A percentile compares a stretch with the other conserved stretches of the same genome.
Conservation (phyloP, 345 rosid species). For the Eucalyptus brandiana region DNA sequence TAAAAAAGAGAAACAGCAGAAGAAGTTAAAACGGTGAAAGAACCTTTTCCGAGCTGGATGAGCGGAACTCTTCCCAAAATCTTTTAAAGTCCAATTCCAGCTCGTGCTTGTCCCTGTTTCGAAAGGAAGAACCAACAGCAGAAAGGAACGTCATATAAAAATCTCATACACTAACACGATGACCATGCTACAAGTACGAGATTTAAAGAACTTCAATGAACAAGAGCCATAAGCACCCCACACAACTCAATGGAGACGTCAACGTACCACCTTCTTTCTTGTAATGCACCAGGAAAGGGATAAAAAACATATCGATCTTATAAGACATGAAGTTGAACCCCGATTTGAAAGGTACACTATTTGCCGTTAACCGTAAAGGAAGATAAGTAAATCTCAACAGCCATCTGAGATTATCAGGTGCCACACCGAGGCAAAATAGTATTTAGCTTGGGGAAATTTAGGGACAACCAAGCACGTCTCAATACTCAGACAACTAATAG, state of each 20-base stretch:
- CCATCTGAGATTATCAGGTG: not conserved
- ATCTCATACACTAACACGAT: not conserved
- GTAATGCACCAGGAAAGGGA: not conserved
- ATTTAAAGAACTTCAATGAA: not conserved
- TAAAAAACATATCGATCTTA: not conserved
- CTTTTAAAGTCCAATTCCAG: slow-evolving; percentile 98
- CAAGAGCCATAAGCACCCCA: not conserved
- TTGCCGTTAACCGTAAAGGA: not conserved
- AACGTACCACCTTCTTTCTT: not conserved
- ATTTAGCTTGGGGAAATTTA: not conserved
- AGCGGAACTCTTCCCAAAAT: slow-evolving; percentile 98
- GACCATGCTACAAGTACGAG: not conserved
- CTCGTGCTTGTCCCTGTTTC: slow-evolving; percentile 70
- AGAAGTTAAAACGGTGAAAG: not conserved
- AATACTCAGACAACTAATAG: not conserved
- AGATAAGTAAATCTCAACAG: not conserved
- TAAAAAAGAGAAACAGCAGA: not conserved
- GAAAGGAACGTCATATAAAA: not conserved
- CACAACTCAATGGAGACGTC: not conserved
- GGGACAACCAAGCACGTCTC: not conserved
- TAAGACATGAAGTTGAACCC: not conserved
- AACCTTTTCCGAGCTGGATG: slow-evolving; percentile 96
- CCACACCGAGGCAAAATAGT: not conserved
- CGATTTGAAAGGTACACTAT: not conserved
- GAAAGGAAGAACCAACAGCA: not conserved